Conservation (phyloP, 768 basidiomycete species). For the Xerocomellus amylosporus region DNA sequence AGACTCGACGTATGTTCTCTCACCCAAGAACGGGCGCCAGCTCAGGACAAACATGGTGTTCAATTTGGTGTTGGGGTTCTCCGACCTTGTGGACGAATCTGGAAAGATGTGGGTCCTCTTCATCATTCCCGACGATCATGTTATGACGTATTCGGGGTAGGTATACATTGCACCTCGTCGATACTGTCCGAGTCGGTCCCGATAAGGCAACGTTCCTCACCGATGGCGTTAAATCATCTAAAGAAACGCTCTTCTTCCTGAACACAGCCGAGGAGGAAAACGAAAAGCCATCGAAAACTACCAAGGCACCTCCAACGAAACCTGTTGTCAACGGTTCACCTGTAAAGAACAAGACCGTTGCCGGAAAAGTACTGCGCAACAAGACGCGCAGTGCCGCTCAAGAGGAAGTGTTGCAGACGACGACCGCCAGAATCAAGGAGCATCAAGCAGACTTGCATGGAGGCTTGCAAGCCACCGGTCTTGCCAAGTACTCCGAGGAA, state of each 20-base stretch:
- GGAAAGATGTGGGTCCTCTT: slow-evolving; percentile 64
- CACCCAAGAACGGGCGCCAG: slow-evolving; percentile 69
- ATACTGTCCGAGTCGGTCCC: slow-evolving; percentile 78
- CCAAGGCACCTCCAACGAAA: slow-evolving; percentile 50
- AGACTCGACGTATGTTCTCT: slow-evolving; percentile 80
- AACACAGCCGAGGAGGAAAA: slow-evolving; percentile 56
- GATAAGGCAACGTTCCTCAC: slow-evolving; percentile 70
- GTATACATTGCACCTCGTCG: slow-evolving; percentile 84
- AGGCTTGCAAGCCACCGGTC: slow-evolving; percentile 71
- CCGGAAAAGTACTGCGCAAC: slow-evolving; percentile 83
- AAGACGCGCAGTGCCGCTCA: slow-evolving; percentile 87
- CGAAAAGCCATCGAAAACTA: slow-evolving; percentile 52
- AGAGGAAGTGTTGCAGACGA: slow-evolving; percentile 78
- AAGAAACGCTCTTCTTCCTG: slow-evolving; percentile 87
- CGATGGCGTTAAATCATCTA: slow-evolving; percentile 77
- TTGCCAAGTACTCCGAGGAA: slow-evolving; percentile 81
- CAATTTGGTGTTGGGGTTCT: slow-evolving; percentile 81
- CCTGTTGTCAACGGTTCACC: slow-evolving; percentile 64
- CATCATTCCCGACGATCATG: background rate
- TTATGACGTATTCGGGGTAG: slow-evolving; percentile 36
- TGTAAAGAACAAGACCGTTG: slow-evolving; percentile 69
- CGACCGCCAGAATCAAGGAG: slow-evolving; percentile 73
- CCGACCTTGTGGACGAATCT: slow-evolving; percentile 71
- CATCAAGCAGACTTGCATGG: slow-evolving; percentile 85
- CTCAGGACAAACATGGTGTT: slow-evolving; percentile 82